These are phyloP conservation scores for Lasiosphaeris hirsuta DNA, from an alignment of 495 filamentous ascomycete genomes.

Conservation along the genomic window DNA sequence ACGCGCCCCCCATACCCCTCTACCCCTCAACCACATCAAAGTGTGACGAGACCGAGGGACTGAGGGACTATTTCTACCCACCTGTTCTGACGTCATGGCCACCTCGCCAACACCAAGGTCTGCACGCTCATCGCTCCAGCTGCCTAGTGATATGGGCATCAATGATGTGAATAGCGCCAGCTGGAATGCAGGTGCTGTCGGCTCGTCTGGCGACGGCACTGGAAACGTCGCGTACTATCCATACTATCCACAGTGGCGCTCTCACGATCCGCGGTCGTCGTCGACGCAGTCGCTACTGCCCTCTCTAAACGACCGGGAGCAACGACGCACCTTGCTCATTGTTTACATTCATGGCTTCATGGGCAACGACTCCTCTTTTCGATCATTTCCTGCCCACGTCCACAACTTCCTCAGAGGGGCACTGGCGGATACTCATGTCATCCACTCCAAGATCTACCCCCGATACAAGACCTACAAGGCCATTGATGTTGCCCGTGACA, in stretches of 20 bases:
- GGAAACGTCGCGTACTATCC: no score
- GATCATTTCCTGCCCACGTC: conserved; percentile 81
- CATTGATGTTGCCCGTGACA: conserved; percentile 68
- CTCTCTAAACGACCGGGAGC: conserved; percentile 36
- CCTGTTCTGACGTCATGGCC: conserved; percentile 18
- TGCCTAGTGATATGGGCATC: not conserved
- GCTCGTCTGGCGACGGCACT: not conserved
- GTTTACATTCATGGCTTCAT: conserved; percentile 93
- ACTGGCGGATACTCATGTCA: conserved; percentile 66
- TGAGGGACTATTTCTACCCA: not conserved
- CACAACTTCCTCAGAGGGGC: conserved; percentile 70
- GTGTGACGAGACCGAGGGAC: no score
- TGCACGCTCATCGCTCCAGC: conserved; percentile 12
- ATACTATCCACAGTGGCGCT: conserved; percentile 14
- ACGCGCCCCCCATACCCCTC: not conserved
- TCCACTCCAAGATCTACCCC: conserved; percentile 91
- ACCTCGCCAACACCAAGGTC: conserved; percentile 1
- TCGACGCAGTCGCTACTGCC: conserved; percentile 63
- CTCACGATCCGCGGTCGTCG: conserved; percentile 55
- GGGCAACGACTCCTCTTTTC: conserved; percentile 85
- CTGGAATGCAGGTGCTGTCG: not conserved
- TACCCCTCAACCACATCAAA: not conserved
- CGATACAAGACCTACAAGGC: conserved; percentile 79
- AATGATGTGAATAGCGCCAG: not conserved
- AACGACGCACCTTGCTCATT: conserved; percentile 64